These are phyloP conservation scores for Hyaloscypha finlandica DNA, from an alignment of 495 filamentous ascomycete species.

Conservation along the genomic window DNA sequence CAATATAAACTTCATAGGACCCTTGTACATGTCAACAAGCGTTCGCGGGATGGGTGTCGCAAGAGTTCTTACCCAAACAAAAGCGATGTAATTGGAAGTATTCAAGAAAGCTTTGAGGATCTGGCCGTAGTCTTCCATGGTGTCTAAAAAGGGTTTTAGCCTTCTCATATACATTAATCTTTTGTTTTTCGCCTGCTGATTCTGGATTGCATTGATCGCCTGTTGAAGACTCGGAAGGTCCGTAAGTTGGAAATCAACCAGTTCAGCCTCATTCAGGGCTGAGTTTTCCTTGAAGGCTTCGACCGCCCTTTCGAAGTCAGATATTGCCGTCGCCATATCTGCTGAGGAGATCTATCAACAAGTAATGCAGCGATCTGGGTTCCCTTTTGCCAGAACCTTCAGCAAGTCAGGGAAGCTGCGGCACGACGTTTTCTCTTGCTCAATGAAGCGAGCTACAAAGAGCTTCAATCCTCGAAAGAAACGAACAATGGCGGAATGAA, in stretches of 20 bases:
- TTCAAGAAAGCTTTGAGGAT: conserved; percentile 38
- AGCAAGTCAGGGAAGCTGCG: too few species aligned
- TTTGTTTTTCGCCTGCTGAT: conserved; percentile 36
- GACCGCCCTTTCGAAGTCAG: background rate
- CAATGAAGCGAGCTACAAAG: too few species aligned
- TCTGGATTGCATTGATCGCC: conserved; percentile 37
- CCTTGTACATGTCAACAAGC: too few species aligned
- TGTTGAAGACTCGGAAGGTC: conserved; percentile 7
- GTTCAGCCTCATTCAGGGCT: conserved; percentile 14
- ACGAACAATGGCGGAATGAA: too few species aligned
- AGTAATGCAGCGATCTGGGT: too few species aligned
- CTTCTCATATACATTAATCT: conserved; percentile 39
- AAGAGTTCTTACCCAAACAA: conserved; percentile 35
- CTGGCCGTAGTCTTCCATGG: conserved; percentile 41
- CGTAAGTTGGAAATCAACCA: conserved; percentile 15
- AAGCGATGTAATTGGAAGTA: conserved; percentile 37
- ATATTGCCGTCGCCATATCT: too few species aligned
- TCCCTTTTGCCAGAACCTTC: too few species aligned
- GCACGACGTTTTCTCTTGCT: too few species aligned
- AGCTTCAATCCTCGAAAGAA: too few species aligned
- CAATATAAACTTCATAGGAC: conserved; percentile 33
- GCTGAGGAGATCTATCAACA: too few species aligned
- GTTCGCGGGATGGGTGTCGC: too few species aligned
- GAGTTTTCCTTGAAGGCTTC: conserved; percentile 3
- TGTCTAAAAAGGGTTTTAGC: conserved; percentile 41